These are phyloP conservation scores for Gastrodia elata DNA, from an alignment of 106 monocot species.

Conservation along the genomic window DNA sequence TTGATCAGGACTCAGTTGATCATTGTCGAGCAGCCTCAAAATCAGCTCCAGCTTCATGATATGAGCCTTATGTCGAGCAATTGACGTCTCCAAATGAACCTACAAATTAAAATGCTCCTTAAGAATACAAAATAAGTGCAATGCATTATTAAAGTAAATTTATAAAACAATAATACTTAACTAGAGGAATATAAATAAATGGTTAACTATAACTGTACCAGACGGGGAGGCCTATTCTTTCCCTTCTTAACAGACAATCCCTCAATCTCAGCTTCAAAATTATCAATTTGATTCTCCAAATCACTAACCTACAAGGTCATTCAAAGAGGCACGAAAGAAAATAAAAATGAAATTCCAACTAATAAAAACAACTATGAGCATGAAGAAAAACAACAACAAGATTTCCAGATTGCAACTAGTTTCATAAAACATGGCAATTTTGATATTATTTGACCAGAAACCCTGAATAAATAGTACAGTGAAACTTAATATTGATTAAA, in stretches of 20 bases:
- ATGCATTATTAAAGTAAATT: background rate
- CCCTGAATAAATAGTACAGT: no score
- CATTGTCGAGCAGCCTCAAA: conserved; percentile 93
- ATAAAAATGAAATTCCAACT: no score
- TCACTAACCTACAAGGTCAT: conserved; percentile 86
- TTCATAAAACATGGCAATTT: background rate
- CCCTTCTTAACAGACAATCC: conserved; percentile 93
- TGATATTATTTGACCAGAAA: background rate
- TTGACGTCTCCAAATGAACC: conserved; percentile 84
- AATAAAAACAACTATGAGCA: no score
- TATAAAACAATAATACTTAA: background rate
- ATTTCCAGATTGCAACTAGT: background rate
- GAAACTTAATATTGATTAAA: no score
- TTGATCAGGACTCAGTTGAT: conserved; percentile 94
- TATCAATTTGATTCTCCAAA: conserved; percentile 88
- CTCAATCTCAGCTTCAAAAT: conserved; percentile 91
- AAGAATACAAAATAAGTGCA: conserved; percentile 8
- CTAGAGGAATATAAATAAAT: background rate
- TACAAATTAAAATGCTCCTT: conserved; percentile 18
- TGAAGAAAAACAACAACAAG: no score
- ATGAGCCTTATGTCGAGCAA: conserved; percentile 86
- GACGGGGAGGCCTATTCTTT: conserved; percentile 73
- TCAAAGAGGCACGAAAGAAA: no score
- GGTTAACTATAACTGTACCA: conserved; percentile 35
- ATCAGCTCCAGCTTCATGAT: conserved; percentile 94